Conservation (phyloP, 148 eudicot species). For the Nepenthes mirabilis region DNA sequence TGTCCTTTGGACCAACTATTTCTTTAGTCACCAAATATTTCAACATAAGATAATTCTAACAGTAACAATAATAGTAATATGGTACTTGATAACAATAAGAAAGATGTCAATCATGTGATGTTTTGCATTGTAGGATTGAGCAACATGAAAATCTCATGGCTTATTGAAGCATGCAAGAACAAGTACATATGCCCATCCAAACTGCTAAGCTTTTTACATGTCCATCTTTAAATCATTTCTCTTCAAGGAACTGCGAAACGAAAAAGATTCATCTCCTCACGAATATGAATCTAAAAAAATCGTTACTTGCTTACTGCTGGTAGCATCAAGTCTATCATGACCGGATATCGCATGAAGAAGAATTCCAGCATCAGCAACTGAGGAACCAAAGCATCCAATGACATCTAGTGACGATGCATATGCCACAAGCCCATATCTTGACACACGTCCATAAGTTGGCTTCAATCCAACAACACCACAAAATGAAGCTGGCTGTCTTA, state of each 20-base stretch:
- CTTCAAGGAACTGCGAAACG: not conserved
- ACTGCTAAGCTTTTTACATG: too few species aligned
- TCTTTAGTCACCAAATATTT: too few species aligned
- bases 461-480: slow-evolving; percentile 97
- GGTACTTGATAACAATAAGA: too few species aligned
- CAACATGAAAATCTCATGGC: too few species aligned
- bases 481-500: slow-evolving; percentile 96
- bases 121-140: too few species aligned
- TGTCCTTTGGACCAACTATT: too few species aligned
- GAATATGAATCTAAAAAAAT: not conserved
- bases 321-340: slow-evolving; percentile 86
- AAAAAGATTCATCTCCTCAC: not conserved
- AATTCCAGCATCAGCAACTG: slow-evolving; percentile 91
- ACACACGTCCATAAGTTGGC: slow-evolving; percentile 97
- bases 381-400: slow-evolving; percentile 91
- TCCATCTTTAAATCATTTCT: too few species aligned
- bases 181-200: too few species aligned
- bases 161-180: too few species aligned
- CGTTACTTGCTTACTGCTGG: slow-evolving; percentile 67
- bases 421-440: slow-evolving; percentile 96
- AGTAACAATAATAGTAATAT: too few species aligned
- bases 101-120: too few species aligned
- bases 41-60: too few species aligned
- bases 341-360: slow-evolving; percentile 79
- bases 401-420: slow-evolving; percentile 98